A percentile compares a stretch with the other conserved stretches of the same genome.
Conservation (phyloP, 257 asterid genomes). For the Nicotiana attenuata region DNA sequence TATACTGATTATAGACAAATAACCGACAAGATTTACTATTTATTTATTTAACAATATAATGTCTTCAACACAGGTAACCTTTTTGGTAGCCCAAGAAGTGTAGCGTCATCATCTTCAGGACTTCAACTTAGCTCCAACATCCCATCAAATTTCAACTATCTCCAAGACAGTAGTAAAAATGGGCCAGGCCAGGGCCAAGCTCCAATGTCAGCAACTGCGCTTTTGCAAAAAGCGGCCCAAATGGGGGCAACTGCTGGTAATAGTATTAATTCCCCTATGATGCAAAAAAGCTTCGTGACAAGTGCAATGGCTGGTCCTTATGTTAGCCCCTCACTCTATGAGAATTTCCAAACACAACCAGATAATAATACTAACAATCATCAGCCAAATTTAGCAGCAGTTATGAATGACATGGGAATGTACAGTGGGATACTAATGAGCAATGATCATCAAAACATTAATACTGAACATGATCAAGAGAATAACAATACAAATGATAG, state of each 20-base stretch:
- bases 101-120: conserved; percentile 58
- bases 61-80: conserved; percentile 26
- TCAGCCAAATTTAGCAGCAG: conserved; percentile 25
- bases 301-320: conserved; percentile 54
- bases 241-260: conserved; percentile 72
- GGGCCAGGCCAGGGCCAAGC: conserved; percentile 12
- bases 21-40: background rate
- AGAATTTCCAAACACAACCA: conserved; percentile 30
- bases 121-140: too few relatives aligned
- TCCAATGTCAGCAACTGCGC: conserved; percentile 83
- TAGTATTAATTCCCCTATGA: conserved; percentile 66
- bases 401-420: conserved; percentile 49
- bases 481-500: conserved; percentile 19
- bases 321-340: conserved; percentile 18
- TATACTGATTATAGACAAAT: too few relatives aligned
- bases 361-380: conserved; percentile 18
- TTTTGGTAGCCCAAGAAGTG: conserved; percentile 53
- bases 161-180: conserved; percentile 38
- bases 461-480: conserved; percentile 26
- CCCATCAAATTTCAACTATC: conserved; percentile 41
- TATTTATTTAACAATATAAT: background rate
- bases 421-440: conserved; percentile 71
- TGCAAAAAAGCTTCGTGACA: conserved; percentile 57
- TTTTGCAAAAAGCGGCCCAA: conserved; percentile 81
- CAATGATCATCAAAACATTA: conserved; percentile 24